phyloP scores from a whole-genome alignment of 2,329 filamentous ascomycete species.

The Penicillium sp. region DNA sequence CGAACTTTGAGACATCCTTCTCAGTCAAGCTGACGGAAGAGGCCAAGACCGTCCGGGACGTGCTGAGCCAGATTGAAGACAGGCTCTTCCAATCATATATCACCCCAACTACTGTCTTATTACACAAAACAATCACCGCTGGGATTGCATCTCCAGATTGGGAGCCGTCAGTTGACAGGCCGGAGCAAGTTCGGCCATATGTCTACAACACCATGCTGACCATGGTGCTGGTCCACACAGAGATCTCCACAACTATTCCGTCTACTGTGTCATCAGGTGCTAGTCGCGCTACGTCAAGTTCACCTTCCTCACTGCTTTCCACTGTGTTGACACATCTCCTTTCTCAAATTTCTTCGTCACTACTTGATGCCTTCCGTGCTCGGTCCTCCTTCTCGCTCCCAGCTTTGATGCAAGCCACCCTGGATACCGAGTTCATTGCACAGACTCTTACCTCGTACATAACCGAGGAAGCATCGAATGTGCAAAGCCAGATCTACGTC shows the following conservation, averaged over 20 bases:
- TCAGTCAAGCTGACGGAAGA: conserved; percentile 93
- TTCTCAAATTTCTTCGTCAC: conserved; percentile 72
- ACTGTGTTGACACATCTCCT: conserved; percentile 84
- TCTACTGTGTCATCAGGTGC: conserved; percentile 69
- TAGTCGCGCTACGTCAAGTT: conserved; percentile 69
- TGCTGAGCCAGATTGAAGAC: conserved; percentile 84
- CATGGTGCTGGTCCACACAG: conserved; percentile 87
- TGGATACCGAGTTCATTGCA: conserved; percentile 94
- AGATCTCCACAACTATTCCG: conserved; percentile 74
- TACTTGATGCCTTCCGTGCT: conserved; percentile 75
- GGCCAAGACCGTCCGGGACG: conserved; percentile 84
- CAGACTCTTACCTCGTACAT: conserved; percentile 91
- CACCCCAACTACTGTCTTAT: conserved; percentile 65
- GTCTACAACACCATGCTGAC: conserved; percentile 82
- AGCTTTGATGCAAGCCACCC: conserved; percentile 90
- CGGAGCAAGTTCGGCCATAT: conserved; percentile 78
- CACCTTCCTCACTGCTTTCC: conserved; percentile 63
- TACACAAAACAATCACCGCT: conserved; percentile 67
- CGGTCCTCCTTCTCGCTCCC: conserved; percentile 70
- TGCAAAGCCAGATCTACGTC: conserved; percentile 88
- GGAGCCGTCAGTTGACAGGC: conserved; percentile 60
- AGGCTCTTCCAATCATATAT: conserved; percentile 93
- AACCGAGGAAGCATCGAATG: conserved; percentile 73
- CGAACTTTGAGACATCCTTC: conserved; percentile 90
- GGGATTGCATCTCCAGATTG: conserved; percentile 72